These are phyloP conservation scores for Psilocybe cubensis DNA, from an alignment of 768 basidiomycete species.

Conservation along the genomic window DNA sequence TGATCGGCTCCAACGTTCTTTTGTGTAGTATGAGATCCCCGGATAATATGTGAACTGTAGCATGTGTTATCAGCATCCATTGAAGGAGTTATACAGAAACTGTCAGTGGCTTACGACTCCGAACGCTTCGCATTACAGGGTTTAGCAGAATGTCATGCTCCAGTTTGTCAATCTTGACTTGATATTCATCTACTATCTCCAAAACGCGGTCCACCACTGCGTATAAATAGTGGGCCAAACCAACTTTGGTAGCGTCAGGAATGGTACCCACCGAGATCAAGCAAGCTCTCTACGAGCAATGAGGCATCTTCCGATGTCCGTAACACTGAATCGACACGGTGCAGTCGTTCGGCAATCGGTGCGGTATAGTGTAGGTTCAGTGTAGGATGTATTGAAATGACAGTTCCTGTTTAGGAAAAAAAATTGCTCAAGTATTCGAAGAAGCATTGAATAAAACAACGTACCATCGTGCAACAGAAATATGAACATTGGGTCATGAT, in stretches of 20 bases:
- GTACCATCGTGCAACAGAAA: conserved; percentile 66
- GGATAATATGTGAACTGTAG: conserved; percentile 69
- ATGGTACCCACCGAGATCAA: conserved; percentile 48
- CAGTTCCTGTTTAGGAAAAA: conserved; percentile 44
- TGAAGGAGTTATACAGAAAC: not conserved
- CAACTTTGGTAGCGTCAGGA: not conserved
- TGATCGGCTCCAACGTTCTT: conserved; percentile 71
- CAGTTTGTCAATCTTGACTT: conserved; percentile 57
- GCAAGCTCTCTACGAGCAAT: conserved; percentile 61
- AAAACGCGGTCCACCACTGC: conserved; percentile 68
- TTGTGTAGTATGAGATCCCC: conserved; percentile 75
- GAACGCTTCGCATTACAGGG: conserved; percentile 62
- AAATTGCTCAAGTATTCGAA: not conserved
- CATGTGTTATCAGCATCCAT: not conserved
- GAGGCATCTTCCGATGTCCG: conserved; percentile 65
- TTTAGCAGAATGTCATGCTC: conserved; percentile 61
- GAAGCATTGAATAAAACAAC: not conserved
- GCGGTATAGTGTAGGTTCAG: conserved; percentile 48
- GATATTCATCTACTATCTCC: conserved; percentile 70
- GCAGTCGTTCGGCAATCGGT: conserved; percentile 61
- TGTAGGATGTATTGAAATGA: conserved; percentile 59
- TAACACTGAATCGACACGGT: conserved; percentile 60
- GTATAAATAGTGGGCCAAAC: not conserved
- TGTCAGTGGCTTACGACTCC: conserved; percentile 45
- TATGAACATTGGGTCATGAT: conserved; percentile 62